These are phyloP conservation scores for Kurtzmaniella quercitrusa DNA, from an alignment of 1,139 yeast genomes.

Conservation along the genomic window DNA sequence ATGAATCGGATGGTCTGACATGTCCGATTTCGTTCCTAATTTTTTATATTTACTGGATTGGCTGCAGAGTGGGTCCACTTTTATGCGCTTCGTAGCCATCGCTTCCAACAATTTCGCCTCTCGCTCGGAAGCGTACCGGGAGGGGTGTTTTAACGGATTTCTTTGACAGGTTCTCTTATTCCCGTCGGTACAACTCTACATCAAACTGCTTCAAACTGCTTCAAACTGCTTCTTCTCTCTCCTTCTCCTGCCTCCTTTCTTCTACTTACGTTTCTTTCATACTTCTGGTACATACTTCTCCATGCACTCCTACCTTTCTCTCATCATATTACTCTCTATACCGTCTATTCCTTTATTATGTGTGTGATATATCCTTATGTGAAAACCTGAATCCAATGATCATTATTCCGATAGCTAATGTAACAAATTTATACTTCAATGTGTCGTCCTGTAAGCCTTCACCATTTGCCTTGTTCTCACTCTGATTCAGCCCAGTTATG, in stretches of 20 bases:
- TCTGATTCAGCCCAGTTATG: constrained; percentile 23
- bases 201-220: no score
- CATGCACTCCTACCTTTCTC: neutral
- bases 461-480: constrained; percentile 7
- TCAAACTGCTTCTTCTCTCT: no score
- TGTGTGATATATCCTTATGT: constrained; percentile 10
- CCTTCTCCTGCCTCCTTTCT: no score
- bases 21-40: neutral
- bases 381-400: constrained; percentile 41
- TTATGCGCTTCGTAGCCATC: neutral
- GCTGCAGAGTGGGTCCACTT: constrained; percentile 14
- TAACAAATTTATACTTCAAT: constrained; percentile 40
- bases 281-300: no score
- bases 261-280: no score
- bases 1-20: neutral
- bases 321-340: neutral
- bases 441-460: constrained; percentile 25
- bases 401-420: constrained; percentile 42
- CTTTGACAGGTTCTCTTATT: no score
- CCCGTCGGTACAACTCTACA: no score
- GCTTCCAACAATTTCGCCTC: no score
- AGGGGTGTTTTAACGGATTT: no score
- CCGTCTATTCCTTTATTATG: constrained; percentile 7
- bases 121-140: no score
- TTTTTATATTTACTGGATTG: neutral